phyloP scores from a whole-genome alignment of 495 filamentous ascomycete species.

The Aspergillus sclerotiicarbonarius region DNA sequence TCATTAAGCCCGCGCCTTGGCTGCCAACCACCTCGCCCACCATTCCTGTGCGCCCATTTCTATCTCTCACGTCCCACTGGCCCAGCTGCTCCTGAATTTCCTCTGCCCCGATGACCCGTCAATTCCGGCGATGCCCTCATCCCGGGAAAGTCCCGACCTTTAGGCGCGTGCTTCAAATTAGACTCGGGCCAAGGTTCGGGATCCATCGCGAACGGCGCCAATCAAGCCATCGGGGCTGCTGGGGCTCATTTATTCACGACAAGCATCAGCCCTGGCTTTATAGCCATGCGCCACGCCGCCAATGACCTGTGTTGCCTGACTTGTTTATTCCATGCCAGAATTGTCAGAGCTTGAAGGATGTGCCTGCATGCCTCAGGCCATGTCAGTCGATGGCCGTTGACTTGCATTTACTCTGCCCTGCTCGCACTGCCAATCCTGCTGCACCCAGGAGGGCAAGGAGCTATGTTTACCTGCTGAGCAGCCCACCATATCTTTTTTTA shows the following conservation, averaged over 20 bases:
- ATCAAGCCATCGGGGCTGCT: background rate
- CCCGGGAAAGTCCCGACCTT: background rate
- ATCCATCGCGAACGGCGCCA: background rate
- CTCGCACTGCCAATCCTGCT: no score
- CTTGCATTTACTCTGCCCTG: no score
- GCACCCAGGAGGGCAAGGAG: no score
- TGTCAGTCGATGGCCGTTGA: no score
- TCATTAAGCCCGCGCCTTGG: constrained; percentile 19
- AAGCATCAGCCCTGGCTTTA: background rate
- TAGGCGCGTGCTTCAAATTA: background rate
- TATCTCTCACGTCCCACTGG: background rate
- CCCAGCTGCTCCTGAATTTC: constrained; percentile 3
- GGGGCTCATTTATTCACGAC: background rate
- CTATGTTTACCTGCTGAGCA: no score
- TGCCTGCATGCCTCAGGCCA: no score
- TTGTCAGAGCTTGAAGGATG: no score
- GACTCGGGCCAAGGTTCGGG: background rate
- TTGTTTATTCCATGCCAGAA: no score
- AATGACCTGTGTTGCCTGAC: no score
- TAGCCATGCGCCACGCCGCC: constrained; percentile 15
- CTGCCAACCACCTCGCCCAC: background rate
- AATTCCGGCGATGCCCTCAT: background rate
- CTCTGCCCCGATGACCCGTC: background rate
- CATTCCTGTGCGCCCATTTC: background rate
- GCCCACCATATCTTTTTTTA: no score